phyloP scores from a whole-genome alignment of 163 green algal genomes.

The Botryococcus braunii region DNA sequence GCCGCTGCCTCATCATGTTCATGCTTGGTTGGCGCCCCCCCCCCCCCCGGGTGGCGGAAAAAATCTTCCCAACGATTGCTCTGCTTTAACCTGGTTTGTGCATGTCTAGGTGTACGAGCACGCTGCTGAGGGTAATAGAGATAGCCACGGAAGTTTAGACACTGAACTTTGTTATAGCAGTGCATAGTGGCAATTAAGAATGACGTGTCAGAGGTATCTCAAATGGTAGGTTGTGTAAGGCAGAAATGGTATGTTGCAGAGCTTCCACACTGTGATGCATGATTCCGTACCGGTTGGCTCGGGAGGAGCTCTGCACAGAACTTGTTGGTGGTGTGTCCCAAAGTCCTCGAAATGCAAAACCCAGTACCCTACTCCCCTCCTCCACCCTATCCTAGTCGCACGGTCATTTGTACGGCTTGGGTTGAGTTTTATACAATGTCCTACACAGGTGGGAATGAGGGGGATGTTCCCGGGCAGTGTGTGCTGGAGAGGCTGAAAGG shows the following conservation, averaged over 20 bases:
- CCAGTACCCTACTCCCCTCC: no score
- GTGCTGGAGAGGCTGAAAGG: neutral
- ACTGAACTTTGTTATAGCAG: no score
- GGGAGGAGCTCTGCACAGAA: no score
- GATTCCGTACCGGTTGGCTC: no score
- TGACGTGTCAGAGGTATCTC: conserved; percentile 1
- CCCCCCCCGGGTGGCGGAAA: neutral
- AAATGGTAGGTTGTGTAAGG: neutral
- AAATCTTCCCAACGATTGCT: neutral
- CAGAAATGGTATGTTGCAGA: no score
- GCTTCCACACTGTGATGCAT: no score
- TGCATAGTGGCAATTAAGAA: no score
- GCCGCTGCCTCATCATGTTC: conserved; percentile 53
- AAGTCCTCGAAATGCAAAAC: no score
- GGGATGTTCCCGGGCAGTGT: neutral
- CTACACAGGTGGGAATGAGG: neutral
- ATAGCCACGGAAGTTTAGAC: no score
- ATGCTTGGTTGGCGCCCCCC: conserved; percentile 10
- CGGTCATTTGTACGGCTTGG: no score
- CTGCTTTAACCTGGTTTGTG: neutral
- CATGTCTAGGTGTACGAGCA: neutral
- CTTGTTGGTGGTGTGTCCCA: no score
- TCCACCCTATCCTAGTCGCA: no score
- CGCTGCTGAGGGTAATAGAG: neutral
- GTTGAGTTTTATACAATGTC: neutral